Conservation (phyloP, 768 basidiomycete species). For the Kwoniella mangroviensis region DNA sequence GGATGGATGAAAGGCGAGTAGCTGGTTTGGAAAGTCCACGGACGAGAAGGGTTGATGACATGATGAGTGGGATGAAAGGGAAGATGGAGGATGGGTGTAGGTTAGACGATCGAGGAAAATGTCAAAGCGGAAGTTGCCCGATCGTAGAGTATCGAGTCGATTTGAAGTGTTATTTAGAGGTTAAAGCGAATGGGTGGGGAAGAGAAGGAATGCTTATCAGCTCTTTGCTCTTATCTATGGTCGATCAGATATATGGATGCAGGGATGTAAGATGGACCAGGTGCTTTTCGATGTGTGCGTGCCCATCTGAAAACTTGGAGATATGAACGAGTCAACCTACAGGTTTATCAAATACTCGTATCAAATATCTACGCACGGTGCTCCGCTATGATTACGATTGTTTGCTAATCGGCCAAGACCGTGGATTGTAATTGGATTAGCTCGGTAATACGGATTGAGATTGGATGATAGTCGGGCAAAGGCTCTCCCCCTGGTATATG, state of each 20-base stretch:
- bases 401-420: conserved; percentile 9
- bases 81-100: background rate
- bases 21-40: background rate
- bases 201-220: background rate
- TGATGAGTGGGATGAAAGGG: background rate
- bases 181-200: background rate
- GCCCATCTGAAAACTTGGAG: background rate
- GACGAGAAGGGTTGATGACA: background rate
- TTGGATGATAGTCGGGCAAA: too few species aligned
- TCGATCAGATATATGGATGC: background rate
- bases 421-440: background rate
- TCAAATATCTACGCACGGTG: conserved; percentile 1
- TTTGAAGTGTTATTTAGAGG: background rate
- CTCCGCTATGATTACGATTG: conserved; percentile 11
- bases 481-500: too few species aligned
- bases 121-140: conserved; percentile 8
- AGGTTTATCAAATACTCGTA: too few species aligned
- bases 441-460: background rate
- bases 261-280: background rate
- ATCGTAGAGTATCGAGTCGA: background rate
- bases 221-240: background rate
- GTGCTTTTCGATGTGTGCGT: background rate
- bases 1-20: conserved; percentile 3
- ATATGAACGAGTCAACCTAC: conserved; percentile 8
- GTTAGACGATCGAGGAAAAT: too few species aligned